phyloP scores from a whole-genome alignment of 305 asterid genomes.

The Fraxinus albicans region DNA sequence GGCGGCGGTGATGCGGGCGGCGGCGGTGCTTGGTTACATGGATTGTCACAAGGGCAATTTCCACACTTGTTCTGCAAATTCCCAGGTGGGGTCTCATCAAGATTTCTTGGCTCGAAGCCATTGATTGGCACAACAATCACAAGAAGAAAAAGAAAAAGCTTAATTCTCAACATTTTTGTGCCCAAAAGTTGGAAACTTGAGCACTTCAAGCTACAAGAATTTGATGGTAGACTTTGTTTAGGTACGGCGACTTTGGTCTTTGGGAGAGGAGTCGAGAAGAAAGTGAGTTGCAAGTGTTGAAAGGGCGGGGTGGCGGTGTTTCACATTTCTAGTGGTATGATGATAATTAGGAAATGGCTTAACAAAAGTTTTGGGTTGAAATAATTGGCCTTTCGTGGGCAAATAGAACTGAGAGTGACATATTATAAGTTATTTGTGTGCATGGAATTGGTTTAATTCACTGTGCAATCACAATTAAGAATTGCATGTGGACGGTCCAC shows the following conservation, averaged over 20 bases:
- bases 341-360: conserved; percentile 23
- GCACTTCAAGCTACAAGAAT: not conserved
- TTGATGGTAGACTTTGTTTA: conserved; percentile 2
- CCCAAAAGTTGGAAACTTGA: not conserved
- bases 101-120: conserved; percentile 28
- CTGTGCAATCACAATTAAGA: conserved; percentile 8
- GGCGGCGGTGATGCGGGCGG: not conserved
- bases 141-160: conserved; percentile 19
- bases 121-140: conserved; percentile 7
- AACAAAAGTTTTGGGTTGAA: not conserved
- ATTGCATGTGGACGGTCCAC: conserved; percentile 32
- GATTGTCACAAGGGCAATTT: not conserved
- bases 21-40: not conserved
- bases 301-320: not conserved
- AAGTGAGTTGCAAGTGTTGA: not conserved
- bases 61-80: not conserved
- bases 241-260: conserved; percentile 8
- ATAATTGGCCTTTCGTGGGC: not conserved
- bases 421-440: not conserved
- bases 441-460: conserved; percentile 30
- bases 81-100: not conserved
- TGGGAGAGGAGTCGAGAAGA: not conserved
- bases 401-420: conserved; percentile 14
- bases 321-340: conserved; percentile 25
- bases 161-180: conserved; percentile 18